A percentile compares a stretch with the other conserved stretches of the same genome.
phyloP scores from a whole-genome alignment of 2,329 filamentous ascomycete genomes.

The Clonostachys rhizophaga region DNA sequence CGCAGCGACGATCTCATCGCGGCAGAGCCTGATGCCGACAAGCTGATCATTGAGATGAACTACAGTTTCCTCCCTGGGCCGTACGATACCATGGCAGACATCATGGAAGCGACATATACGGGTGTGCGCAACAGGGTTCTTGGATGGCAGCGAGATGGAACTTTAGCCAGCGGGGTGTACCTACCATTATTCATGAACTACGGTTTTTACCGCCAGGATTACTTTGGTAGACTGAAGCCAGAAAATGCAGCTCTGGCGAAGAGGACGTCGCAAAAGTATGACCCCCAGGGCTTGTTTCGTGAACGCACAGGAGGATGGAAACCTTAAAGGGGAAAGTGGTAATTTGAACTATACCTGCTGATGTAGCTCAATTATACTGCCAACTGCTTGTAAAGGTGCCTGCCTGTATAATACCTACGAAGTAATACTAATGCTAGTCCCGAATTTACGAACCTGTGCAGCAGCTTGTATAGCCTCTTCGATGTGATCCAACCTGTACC shows the following conservation, averaged over 20 bases:
- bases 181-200: slow-evolving; percentile 38
- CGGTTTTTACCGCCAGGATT: slow-evolving; percentile 32
- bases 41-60: slow-evolving; percentile 35
- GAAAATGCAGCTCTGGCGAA: slow-evolving; percentile 24
- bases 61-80: slow-evolving; percentile 25
- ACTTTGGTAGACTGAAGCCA: slow-evolving; percentile 29
- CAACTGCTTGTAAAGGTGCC: too few species aligned
- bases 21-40: slow-evolving; percentile 27
- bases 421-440: too few species aligned
- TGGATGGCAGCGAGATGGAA: slow-evolving; percentile 20
- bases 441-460: too few species aligned
- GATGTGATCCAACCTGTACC: too few species aligned
- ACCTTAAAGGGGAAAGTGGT: slow-evolving; percentile 4
- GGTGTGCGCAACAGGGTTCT: slow-evolving; percentile 2
- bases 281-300: slow-evolving; percentile 28
- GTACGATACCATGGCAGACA: slow-evolving; percentile 12
- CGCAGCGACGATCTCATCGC: slow-evolving; percentile 32
- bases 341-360: too few species aligned
- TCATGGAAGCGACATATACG: not conserved
- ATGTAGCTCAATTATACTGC: too few species aligned
- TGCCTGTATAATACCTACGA: too few species aligned
- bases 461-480: too few species aligned
- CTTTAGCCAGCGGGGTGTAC: slow-evolving; percentile 22
- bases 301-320: slow-evolving; percentile 33
- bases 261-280: slow-evolving; percentile 23